Percentiles rank a stretch among this genome's conserved stretches.
Conservation (phyloP, 176 grass and related monocot species). For the Eleusine coracana region DNA sequence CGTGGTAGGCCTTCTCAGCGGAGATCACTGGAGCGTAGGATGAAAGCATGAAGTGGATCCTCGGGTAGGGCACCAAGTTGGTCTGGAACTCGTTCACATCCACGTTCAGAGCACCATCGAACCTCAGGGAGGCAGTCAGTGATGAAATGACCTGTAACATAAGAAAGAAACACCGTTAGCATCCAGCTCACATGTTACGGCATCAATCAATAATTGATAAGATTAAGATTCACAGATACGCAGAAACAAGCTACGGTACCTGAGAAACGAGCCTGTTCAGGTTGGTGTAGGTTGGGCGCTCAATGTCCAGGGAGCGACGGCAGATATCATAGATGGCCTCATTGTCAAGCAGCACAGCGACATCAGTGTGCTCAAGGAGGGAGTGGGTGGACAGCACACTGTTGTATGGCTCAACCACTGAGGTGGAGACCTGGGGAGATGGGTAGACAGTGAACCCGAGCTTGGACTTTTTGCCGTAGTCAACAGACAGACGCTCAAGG, state of each 20-base stretch:
- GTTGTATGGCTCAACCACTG: constrained; percentile 67
- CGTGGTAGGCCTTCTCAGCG: constrained; percentile 60
- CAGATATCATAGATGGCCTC: constrained; percentile 66
- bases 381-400: constrained; percentile 67
- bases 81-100: constrained; percentile 65
- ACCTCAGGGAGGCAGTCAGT: constrained; percentile 58
- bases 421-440: constrained; percentile 66
- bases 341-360: constrained; percentile 45
- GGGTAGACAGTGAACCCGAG: constrained; percentile 65
- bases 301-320: constrained; percentile 66
- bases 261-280: constrained; percentile 66
- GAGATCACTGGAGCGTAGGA: constrained; percentile 60
- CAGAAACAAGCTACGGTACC: neutral
- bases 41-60: constrained; percentile 68
- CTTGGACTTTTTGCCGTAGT: constrained; percentile 69
- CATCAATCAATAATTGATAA: neutral
- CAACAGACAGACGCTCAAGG: constrained; percentile 57
- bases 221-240: neutral
- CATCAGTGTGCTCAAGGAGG: constrained; percentile 59
- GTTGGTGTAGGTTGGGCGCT: constrained; percentile 66
- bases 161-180: neutral
- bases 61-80: constrained; percentile 56
- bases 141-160: constrained; percentile 55
- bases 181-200: neutral
- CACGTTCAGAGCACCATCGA: constrained; percentile 61